Conservation (phyloP, 768 basidiomycete genomes). For the Naganishia kalamii region DNA sequence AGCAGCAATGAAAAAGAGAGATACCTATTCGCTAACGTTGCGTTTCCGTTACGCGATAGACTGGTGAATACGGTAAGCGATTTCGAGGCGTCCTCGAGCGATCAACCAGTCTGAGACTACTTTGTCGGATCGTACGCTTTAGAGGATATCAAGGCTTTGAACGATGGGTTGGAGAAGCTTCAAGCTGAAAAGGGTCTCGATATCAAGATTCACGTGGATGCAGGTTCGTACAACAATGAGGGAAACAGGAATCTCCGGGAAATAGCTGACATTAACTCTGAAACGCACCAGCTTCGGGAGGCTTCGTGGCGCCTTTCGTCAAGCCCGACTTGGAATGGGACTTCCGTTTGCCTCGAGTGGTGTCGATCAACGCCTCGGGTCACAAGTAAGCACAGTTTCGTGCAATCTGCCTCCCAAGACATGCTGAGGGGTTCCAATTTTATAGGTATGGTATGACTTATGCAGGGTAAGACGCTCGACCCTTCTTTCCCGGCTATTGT, state of each 20-base stretch:
- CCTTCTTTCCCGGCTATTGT: not conserved
- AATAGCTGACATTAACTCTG: not conserved
- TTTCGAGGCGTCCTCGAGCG: not conserved
- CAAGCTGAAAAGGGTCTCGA: constrained; percentile 36
- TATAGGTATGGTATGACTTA: constrained; percentile 27
- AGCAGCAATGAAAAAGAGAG: not conserved
- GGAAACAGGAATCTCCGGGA: too few relatives aligned
- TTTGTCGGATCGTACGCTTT: not conserved
- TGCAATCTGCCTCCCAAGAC: too few relatives aligned
- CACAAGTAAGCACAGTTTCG: constrained; percentile 46
- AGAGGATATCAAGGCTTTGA: constrained; percentile 25
- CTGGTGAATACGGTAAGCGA: constrained; percentile 17
- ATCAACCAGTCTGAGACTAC: not conserved
- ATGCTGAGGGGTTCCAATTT: not conserved
- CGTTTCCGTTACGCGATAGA: not conserved
- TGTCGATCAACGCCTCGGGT: constrained; percentile 45
- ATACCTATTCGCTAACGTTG: not conserved
- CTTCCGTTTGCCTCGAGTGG: constrained; percentile 44
- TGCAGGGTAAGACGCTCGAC: constrained; percentile 43
- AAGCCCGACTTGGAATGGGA: constrained; percentile 40
- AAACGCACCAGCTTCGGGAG: constrained; percentile 50
- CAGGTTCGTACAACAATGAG: not conserved
- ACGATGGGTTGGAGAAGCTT: constrained; percentile 31
- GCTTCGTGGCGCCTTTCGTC: constrained; percentile 53
- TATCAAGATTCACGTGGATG: constrained; percentile 39